Conservation (phyloP, 2,329 filamentous ascomycete genomes). For the Trichoderma koningiopsis region DNA sequence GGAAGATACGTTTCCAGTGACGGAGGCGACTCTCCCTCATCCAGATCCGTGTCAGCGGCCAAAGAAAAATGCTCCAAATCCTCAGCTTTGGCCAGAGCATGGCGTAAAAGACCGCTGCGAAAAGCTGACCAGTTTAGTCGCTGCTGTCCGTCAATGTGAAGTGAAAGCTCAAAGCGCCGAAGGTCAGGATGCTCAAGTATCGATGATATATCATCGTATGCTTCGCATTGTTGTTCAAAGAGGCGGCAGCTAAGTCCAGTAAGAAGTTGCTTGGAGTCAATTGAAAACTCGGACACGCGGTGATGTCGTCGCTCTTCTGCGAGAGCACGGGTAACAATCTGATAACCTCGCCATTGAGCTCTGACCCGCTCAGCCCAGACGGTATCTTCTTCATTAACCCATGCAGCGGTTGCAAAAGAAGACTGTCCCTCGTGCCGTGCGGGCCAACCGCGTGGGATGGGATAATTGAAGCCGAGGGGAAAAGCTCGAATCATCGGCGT, state of each 20-base stretch:
- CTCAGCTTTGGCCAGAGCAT: not conserved
- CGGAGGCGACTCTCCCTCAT: conserved; percentile 17
- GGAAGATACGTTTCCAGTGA: conserved; percentile 38
- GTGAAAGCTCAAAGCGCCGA: not conserved
- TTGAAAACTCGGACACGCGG: conserved; percentile 22
- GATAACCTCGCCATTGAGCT: not conserved
- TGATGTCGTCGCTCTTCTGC: not conserved
- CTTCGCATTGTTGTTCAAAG: not conserved
- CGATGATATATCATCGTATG: not conserved
- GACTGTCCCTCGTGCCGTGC: conserved; percentile 22
- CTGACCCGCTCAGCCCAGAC: not conserved
- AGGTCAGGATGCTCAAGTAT: not conserved
- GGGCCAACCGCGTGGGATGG: conserved; percentile 32
- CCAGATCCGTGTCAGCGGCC: not conserved
- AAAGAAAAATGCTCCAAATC: not conserved
- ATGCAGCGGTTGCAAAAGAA: not conserved
- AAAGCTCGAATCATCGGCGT: conserved; percentile 48
- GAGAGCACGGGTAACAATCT: not conserved
- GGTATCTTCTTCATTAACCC: not conserved
- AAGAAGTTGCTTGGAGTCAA: not conserved
- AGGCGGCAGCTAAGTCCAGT: conserved; percentile 25
- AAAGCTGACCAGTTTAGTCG: not conserved
- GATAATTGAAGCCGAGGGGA: conserved; percentile 44
- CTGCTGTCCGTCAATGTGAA: not conserved
- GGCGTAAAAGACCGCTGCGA: not conserved